A percentile compares a stretch with the other conserved stretches of the same genome.
These are phyloP conservation scores for Herpetomonas tarakana DNA, from an alignment of 208 protist species.

Conservation along the genomic window DNA sequence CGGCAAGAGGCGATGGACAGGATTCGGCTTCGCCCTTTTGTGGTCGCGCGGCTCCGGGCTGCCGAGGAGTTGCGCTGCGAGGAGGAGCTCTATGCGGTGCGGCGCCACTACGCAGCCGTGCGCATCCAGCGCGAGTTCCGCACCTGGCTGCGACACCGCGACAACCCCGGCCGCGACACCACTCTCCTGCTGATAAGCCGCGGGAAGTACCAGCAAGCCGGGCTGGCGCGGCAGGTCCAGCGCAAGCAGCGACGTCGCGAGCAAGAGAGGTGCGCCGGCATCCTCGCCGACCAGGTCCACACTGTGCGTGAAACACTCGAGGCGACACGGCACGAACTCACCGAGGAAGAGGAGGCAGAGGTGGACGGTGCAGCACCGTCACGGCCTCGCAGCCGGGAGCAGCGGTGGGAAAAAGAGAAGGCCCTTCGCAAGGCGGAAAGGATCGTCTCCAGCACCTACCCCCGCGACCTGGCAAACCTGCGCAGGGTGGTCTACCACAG, in stretches of 20 bases:
- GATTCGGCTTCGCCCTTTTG: slow-evolving; percentile 39
- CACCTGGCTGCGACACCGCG: slow-evolving; percentile 36
- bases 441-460: slow-evolving; percentile 20
- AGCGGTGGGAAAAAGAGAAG: slow-evolving; percentile 25
- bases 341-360: slow-evolving; percentile 1
- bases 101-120: slow-evolving; percentile 36
- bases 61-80: slow-evolving; percentile 27
- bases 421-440: slow-evolving; percentile 42
- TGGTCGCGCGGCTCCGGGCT: slow-evolving; percentile 45
- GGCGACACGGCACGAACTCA: slow-evolving; percentile 8
- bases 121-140: slow-evolving; percentile 70
- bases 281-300: slow-evolving; percentile 4
- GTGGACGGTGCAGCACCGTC: background rate
- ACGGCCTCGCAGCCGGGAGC: background rate
- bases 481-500: slow-evolving; percentile 42
- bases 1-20: slow-evolving; percentile 38
- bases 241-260: slow-evolving; percentile 14
- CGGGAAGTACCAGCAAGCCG: slow-evolving; percentile 42
- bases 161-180: slow-evolving; percentile 34
- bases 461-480: slow-evolving; percentile 22
- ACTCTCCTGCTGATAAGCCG: slow-evolving; percentile 35
- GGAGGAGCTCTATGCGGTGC: slow-evolving; percentile 27
- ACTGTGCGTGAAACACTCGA: slow-evolving; percentile 15
- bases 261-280: slow-evolving; percentile 4
- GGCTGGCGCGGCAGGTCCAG: slow-evolving; percentile 21